Evolutionary conservation across 306 rosid species (phyloP).

Genomic region (Datisca glomerata): DNA sequence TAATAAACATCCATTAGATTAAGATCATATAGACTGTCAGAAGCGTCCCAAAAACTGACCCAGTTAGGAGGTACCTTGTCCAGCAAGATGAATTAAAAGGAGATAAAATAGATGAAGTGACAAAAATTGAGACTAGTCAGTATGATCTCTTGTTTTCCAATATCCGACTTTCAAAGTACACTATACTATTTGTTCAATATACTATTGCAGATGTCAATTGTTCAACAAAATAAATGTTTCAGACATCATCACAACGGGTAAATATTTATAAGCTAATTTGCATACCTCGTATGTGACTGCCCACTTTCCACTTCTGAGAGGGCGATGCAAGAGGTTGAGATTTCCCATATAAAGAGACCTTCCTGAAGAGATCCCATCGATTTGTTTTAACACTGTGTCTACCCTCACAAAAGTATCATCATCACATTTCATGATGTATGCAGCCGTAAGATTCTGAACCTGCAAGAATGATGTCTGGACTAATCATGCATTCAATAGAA

Average conservation of each 20-base stretch:
- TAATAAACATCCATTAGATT: not conserved
- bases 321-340: conserved; percentile 97
- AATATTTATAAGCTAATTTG: conserved; percentile 3
- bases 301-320: conserved; percentile 90
- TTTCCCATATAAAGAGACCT: conserved; percentile 92
- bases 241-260: too few species aligned
- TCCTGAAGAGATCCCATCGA: conserved; percentile 38
- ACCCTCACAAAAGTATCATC: conserved; percentile 81
- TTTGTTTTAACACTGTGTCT: conserved; percentile 74
- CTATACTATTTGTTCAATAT: too few species aligned
- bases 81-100: too few species aligned
- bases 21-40: too few species aligned
- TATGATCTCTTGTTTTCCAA: too few species aligned
- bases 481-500: conserved; percentile 4
- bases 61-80: too few species aligned
- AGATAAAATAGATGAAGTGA: too few species aligned
- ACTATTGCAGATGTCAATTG: too few species aligned
- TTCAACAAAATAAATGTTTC: too few species aligned
- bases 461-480: conserved; percentile 29
- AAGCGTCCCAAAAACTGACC: too few species aligned
- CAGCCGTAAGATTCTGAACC: conserved; percentile 64
- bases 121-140: too few species aligned
- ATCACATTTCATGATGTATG: conserved; percentile 84
- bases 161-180: too few species aligned
- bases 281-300: conserved; percentile 88